phyloP scores from a whole-genome alignment of 306 rosid genomes.

The Acacia acuminata region DNA sequence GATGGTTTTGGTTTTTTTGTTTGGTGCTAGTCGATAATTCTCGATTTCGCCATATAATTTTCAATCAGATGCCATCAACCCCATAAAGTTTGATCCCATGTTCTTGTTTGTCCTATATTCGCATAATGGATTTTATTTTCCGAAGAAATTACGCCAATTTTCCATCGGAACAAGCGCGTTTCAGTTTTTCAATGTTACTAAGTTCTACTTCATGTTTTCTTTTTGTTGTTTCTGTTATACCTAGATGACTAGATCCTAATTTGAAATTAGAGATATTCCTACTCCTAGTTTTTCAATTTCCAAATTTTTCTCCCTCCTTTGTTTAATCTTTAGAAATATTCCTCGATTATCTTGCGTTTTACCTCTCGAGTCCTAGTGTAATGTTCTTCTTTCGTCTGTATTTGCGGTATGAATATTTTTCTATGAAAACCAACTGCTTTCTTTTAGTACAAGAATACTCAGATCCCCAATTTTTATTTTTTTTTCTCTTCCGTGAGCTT shows the following conservation, averaged over 20 bases:
- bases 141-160: constrained; percentile 12
- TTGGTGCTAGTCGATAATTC: not conserved
- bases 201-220: constrained; percentile 47
- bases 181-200: constrained; percentile 24
- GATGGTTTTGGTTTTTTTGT: not conserved
- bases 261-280: too few relatives aligned
- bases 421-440: constrained; percentile 18
- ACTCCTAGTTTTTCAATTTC: not conserved
- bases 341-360: not conserved
- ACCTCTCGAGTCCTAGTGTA: constrained; percentile 36
- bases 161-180: constrained; percentile 19
- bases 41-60: not conserved
- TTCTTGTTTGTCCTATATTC: too few relatives aligned
- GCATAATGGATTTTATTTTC: too few relatives aligned
- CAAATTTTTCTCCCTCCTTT: constrained; percentile 6
- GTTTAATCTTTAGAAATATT: not conserved
- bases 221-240: constrained; percentile 29
- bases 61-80: not conserved
- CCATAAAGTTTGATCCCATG: constrained; percentile 47
- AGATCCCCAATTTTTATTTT: constrained; percentile 51
- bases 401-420: constrained; percentile 32
- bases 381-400: constrained; percentile 50
- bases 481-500: too few relatives aligned
- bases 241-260: constrained; percentile 56
- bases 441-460: constrained; percentile 31